These are phyloP conservation scores for Perilla frutescens DNA, from an alignment of 257 asterid genomes.

Conservation along the genomic window DNA sequence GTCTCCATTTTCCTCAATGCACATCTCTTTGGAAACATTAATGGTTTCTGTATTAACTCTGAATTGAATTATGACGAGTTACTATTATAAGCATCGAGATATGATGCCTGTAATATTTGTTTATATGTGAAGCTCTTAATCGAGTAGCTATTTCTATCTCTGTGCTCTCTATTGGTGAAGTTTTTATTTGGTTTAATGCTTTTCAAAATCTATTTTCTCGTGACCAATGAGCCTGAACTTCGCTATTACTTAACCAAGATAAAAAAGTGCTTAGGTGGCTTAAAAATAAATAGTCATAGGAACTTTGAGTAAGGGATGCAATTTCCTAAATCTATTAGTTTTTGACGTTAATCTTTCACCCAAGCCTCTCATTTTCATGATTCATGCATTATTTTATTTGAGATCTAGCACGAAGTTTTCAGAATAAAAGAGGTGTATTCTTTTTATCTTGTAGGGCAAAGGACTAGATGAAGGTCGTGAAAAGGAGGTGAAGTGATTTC, in stretches of 20 bases:
- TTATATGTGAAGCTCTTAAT: background rate
- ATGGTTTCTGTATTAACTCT: background rate
- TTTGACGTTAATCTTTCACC: conserved; percentile 5
- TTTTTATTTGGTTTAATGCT: background rate
- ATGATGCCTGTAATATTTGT: background rate
- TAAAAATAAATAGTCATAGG: background rate
- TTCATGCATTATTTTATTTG: conserved; percentile 32
- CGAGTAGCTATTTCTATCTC: background rate
- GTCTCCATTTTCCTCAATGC: conserved; percentile 7
- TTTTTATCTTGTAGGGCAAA: conserved; percentile 66
- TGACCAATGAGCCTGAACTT: background rate
- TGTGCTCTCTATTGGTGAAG: background rate
- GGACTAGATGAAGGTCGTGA: conserved; percentile 67
- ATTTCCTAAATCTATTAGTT: conserved; percentile 21
- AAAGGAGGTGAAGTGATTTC: conserved; percentile 54
- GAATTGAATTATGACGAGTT: conserved; percentile 8
- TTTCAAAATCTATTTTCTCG: background rate
- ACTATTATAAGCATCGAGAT: background rate
- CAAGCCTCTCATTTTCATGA: conserved; percentile 21
- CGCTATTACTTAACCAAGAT: background rate
- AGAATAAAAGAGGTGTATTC: conserved; percentile 52
- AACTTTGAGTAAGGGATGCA: background rate
- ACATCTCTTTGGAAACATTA: background rate
- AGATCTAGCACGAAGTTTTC: conserved; percentile 39
- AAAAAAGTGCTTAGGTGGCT: conserved; percentile 17